Percentiles rank a stretch among this genome's conserved stretches.
Conservation (phyloP, 2,329 filamentous ascomycete genomes). For the Hypomyces rosellus region DNA sequence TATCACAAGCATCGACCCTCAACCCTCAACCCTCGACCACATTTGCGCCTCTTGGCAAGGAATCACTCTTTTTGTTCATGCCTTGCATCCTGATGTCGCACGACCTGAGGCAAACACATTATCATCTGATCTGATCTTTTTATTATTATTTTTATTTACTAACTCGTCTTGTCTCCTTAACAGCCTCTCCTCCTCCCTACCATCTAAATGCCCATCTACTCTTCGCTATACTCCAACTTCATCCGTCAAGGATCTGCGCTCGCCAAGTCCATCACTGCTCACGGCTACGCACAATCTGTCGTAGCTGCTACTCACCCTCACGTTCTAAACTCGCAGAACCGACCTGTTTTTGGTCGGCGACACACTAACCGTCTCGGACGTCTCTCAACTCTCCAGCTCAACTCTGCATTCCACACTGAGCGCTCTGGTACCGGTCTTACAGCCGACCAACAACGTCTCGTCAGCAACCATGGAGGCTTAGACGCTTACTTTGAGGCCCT, state of each 20-base stretch:
- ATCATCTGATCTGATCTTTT: background rate
- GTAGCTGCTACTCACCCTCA: slow-evolving; percentile 83
- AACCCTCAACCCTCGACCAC: background rate
- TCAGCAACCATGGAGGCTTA: slow-evolving; percentile 57
- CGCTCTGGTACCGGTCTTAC: slow-evolving; percentile 42
- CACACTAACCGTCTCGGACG: slow-evolving; percentile 49
- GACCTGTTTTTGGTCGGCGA: slow-evolving; percentile 55
- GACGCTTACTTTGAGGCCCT: slow-evolving; percentile 90
- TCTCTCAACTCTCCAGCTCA: slow-evolving; percentile 55
- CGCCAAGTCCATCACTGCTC: slow-evolving; percentile 89
- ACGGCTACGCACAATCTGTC: slow-evolving; percentile 97
- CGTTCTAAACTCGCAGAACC: slow-evolving; percentile 69
- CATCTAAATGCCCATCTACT: slow-evolving; percentile 87
- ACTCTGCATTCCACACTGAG: slow-evolving; percentile 69
- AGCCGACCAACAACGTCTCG: slow-evolving; percentile 51
- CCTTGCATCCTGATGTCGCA: background rate
- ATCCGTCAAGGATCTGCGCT: slow-evolving; percentile 84
- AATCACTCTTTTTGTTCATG: background rate
- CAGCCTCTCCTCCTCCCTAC: slow-evolving; percentile 53
- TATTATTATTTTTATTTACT: slow-evolving; percentile 19
- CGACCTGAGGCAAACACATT: background rate
- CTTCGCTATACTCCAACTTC: slow-evolving; percentile 67
- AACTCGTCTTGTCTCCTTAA: too few species aligned
- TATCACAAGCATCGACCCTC: background rate
- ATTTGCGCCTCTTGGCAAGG: too few species aligned